Conservation (phyloP, 2,329 filamentous ascomycete species). For the Ascochyta koolunga region DNA sequence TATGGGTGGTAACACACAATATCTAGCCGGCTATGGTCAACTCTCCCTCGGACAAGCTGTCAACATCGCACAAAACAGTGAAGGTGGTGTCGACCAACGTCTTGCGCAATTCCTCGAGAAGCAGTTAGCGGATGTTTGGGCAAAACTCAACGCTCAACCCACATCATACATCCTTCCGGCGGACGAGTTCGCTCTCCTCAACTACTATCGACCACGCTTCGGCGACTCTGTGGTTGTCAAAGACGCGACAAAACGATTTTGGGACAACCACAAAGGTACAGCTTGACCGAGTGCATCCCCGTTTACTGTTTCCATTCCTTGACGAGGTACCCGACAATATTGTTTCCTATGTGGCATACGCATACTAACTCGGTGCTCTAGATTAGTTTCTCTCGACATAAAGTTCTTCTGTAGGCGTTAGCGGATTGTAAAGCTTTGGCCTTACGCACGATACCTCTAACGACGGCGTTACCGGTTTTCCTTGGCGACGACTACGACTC, state of each 20-base stretch:
- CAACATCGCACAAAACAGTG: constrained; percentile 75
- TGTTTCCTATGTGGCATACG: neutral
- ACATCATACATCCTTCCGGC: constrained; percentile 73
- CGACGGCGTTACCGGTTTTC: constrained; percentile 38
- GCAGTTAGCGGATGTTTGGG: constrained; percentile 67
- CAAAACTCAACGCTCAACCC: constrained; percentile 67
- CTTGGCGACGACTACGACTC: constrained; percentile 19
- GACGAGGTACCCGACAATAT: constrained; percentile 13
- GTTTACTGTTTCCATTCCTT: constrained; percentile 5
- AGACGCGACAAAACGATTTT: constrained; percentile 62
- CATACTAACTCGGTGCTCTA: constrained; percentile 2
- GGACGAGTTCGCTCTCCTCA: constrained; percentile 86
- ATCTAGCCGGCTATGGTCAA: constrained; percentile 49
- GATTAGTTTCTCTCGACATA: constrained; percentile 10
- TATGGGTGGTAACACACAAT: constrained; percentile 52
- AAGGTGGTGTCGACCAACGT: constrained; percentile 68
- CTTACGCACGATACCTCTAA: constrained; percentile 35
- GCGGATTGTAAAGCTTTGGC: constrained; percentile 16
- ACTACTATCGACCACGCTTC: constrained; percentile 77
- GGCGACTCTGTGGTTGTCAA: constrained; percentile 58
- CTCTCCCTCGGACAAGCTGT: constrained; percentile 70
- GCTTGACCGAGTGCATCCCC: constrained; percentile 16
- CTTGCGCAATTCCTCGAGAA: constrained; percentile 70
- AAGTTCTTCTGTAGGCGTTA: constrained; percentile 21
- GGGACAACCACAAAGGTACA: constrained; percentile 54